Percentiles rank a stretch among this genome's conserved stretches.
Conservation (phyloP, 441 rosid species). For the Populus trichocarpa region DNA sequence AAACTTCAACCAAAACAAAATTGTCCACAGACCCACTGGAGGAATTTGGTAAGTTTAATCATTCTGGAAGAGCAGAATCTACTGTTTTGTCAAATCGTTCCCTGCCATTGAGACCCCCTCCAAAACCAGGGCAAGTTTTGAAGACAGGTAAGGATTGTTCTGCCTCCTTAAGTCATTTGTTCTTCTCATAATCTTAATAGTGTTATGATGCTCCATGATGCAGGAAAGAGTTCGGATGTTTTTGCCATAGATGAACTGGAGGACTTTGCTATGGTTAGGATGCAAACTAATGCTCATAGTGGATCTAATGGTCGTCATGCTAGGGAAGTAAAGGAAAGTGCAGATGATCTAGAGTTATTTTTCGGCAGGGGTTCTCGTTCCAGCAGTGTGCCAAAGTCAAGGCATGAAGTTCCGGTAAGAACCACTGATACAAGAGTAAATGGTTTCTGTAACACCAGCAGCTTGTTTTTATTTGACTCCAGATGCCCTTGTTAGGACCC, state of each 20-base stretch:
- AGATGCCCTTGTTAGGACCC: conserved; percentile 34
- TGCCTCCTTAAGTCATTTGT: conserved; percentile 17
- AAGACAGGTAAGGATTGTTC: conserved; percentile 53
- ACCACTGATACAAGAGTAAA: conserved; percentile 9
- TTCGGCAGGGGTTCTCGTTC: conserved; percentile 45
- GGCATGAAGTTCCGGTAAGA: conserved; percentile 52
- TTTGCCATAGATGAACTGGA: conserved; percentile 76
- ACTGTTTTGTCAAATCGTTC: conserved; percentile 31
- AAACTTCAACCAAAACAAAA: conserved; percentile 36
- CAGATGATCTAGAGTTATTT: conserved; percentile 65
- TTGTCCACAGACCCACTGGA: conserved; percentile 51
- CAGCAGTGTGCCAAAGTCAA: conserved; percentile 70
- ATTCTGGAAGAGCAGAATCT: conserved; percentile 32
- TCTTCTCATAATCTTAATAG: conserved; percentile 13
- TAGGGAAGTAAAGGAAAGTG: conserved; percentile 30
- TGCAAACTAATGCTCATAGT: conserved; percentile 32
- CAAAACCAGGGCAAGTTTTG: conserved; percentile 56
- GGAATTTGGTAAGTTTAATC: conserved; percentile 42
- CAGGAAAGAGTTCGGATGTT: conserved; percentile 47
- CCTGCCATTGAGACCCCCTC: conserved; percentile 59
- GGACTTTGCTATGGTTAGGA: conserved; percentile 59
- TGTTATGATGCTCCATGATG: conserved; percentile 20
- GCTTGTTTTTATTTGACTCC: conserved; percentile 18
- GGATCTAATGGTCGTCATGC: conserved; percentile 26
- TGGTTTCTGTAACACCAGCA: not conserved